Percentiles rank a stretch among this genome's conserved stretches.
Conservation (phyloP, 768 basidiomycete genomes). For the Boletus insuetus region DNA sequence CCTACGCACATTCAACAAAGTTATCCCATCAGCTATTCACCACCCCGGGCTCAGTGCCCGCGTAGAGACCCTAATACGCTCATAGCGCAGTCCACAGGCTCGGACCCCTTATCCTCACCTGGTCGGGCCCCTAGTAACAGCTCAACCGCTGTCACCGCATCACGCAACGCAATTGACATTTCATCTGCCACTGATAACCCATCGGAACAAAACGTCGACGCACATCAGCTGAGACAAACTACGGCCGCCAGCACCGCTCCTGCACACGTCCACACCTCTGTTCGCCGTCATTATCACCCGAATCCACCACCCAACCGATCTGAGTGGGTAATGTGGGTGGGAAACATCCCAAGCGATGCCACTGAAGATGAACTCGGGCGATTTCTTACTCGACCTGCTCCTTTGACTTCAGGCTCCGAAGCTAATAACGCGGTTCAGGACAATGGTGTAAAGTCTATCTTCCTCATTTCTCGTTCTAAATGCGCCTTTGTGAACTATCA, state of each 20-base stretch:
- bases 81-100: slow-evolving; percentile 13
- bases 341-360: slow-evolving; percentile 85
- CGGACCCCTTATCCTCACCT: slow-evolving; percentile 10
- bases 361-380: slow-evolving; percentile 82
- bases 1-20: slow-evolving; percentile 31
- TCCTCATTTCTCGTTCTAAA: slow-evolving; percentile 91
- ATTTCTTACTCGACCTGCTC: slow-evolving; percentile 59
- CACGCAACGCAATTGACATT: background rate
- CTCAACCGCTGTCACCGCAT: background rate
- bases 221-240: background rate
- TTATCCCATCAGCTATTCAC: slow-evolving; percentile 33
- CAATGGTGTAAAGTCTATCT: slow-evolving; percentile 77
- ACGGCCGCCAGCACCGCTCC: slow-evolving; percentile 1
- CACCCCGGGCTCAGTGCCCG: slow-evolving; percentile 9
- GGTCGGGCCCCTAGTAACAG: background rate
- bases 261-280: slow-evolving; percentile 28
- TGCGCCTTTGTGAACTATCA: slow-evolving; percentile 94
- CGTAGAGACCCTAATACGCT: slow-evolving; percentile 23
- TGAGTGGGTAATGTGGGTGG: slow-evolving; percentile 96
- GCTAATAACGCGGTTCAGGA: background rate
- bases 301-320: slow-evolving; percentile 72
- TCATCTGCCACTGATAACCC: background rate
- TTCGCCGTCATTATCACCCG: slow-evolving; percentile 63
- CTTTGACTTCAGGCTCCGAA: slow-evolving; percentile 9
- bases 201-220: background rate